Evolutionary conservation across 2,329 filamentous ascomycete genomes (phyloP), one percentile per base, ranked within the genome.

Genomic region (Aspergillus candidus): DNA sequence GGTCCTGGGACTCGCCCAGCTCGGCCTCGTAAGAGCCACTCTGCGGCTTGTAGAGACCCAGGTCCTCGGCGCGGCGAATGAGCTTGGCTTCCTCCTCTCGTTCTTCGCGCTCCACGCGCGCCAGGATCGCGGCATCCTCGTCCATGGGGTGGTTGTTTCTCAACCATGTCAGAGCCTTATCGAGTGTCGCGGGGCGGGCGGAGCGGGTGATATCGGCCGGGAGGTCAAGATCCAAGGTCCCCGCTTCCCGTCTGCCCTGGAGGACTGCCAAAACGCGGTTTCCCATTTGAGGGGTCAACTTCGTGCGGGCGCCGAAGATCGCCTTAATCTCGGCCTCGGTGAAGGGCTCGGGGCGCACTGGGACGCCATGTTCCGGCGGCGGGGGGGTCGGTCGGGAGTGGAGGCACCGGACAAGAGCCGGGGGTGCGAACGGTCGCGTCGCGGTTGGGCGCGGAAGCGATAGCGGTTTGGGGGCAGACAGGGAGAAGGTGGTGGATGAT

Each of bases 61-160:
- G 52, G 33, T 65, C 51, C 50, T 71, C 66, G 2, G 64, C 68
- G 6, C 66, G 61, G 13, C 57, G 56, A 22, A 65, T 54, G 2
- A 68, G 54, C 44, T 59, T 63, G 35, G 63, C 54, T 46, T 70
- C 63, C 32, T 65, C 59, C 41, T 69, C 60, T 13, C 46, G 54
- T 35, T 68, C 63, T 49, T 71, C 63, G 22, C 62, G 53, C 48
- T 68, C 65, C 27, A 74, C 66, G 2, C 72, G 66, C 11, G 61
- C 61, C 13, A 73, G 38, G n/a, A 74, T 73, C 3, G 71, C 71
- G 6, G 68, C 69, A 51, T 74, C 72, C 50, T 74, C 72, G 17
- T 74, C 71, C 11, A 74, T 44, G 0, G 71, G 69, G 27, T 70
- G 66, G 11, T 66, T 62, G 14, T 49, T 45, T 12, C 72, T 68